Evolutionary conservation across 805 yeast species (phyloP), one percentile per base, ranked within the genome.

Genomic region (Yarrowia deformans): DNA sequence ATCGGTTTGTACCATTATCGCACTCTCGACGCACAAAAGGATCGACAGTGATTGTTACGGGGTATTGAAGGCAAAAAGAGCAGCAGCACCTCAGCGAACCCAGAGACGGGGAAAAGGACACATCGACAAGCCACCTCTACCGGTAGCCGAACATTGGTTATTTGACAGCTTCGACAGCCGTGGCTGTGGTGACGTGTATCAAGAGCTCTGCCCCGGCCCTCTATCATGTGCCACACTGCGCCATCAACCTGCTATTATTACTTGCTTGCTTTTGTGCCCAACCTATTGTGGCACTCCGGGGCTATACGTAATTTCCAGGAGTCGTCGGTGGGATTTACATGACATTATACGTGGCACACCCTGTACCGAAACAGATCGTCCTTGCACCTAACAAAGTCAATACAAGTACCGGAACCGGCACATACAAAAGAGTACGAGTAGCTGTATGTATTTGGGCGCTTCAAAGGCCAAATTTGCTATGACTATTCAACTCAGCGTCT

Each of bases 1-100:
- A n/a, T n/a, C n/a, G n/a, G n/a, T n/a, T n/a, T n/a, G n/a, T n/a
- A n/a, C n/a, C n/a, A n/a, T n/a, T n/a, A n/a, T n/a, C n/a, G n/a
- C n/a, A n/a, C n/a, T n/a, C n/a, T n/a, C n/a, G n/a, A n/a, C n/a
- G 60, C 60, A 54, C 35, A 14, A 37, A 39, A 54, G 5, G 60
- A 54, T 54, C 60, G 39, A 39, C 60, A 39, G 39, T 39, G 39
- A 54, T 39, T 14, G n/a, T 52, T 39, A 54, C 34, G 60, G 45
- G 60, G 39, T n/a, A 37, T 54, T 39, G 60, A 54, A 54, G 45
- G 45, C 60, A 54, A 54, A 54, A 54, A 18, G 34, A 19, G 60
- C 60, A 54, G 60, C 60, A 34, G 43, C 4, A 39, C 1, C 16
- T 10, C 14, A 19, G 18, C 19, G 19, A 37, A n/a, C 43, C 2